phyloP scores from a whole-genome alignment of 305 asterid species.

The Euphrasia arctica region DNA sequence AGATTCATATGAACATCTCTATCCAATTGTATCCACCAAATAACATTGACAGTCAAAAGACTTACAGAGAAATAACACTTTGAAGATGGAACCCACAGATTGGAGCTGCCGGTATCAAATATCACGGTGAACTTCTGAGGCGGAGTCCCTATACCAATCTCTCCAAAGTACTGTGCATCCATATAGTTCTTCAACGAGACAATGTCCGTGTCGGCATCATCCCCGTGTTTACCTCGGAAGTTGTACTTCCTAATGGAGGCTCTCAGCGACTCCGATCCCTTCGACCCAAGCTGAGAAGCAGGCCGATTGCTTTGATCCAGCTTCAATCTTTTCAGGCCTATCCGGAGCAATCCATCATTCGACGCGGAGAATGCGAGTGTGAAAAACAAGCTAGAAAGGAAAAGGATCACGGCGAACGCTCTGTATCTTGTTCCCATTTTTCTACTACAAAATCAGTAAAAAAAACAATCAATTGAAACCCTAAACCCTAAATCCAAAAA shows the following conservation, averaged over 20 bases:
- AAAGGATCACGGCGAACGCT: constrained; percentile 35
- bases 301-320: constrained; percentile 58
- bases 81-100: constrained; percentile 92
- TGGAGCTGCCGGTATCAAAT: constrained; percentile 92
- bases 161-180: constrained; percentile 98
- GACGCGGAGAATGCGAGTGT: constrained; percentile 47
- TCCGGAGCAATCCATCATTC: constrained; percentile 68
- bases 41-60: not conserved
- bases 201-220: constrained; percentile 58
- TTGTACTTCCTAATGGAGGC: constrained; percentile 56
- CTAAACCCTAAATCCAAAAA: not conserved
- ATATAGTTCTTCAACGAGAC: constrained; percentile 79
- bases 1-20: constrained; percentile 16
- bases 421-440: constrained; percentile 49
- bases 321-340: constrained; percentile 73
- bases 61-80: constrained; percentile 90
- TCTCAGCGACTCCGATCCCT: constrained; percentile 48
- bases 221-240: constrained; percentile 46
- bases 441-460: constrained; percentile 32
- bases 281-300: constrained; percentile 64
- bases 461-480: not conserved
- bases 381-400: constrained; percentile 48
- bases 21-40: not conserved
- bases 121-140: constrained; percentile 90
- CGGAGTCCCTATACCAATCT: constrained; percentile 84